Evolutionary conservation across 371 early-diverging fungal genomes (phyloP).

Genomic region (Apophysomyces sp.): DNA sequence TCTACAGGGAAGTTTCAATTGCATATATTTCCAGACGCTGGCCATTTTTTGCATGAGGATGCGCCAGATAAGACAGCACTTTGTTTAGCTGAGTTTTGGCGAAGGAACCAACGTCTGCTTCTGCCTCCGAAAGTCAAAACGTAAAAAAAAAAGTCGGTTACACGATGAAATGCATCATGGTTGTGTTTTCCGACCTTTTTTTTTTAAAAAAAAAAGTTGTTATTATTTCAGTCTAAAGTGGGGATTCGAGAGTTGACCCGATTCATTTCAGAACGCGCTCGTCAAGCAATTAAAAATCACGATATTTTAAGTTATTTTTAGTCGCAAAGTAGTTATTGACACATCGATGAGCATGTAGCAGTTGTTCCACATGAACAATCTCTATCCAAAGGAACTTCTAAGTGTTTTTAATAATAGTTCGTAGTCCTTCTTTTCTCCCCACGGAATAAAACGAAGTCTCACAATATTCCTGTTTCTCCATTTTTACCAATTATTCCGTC

Average conservation of each 20-base stretch:
- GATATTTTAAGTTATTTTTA: conserved; percentile 92
- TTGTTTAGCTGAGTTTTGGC: conserved; percentile 76
- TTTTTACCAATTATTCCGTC: too few species aligned
- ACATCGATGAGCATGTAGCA: conserved; percentile 99
- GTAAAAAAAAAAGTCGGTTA: not conserved
- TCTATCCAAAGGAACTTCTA: conserved; percentile 81
- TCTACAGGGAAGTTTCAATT: conserved; percentile 81
- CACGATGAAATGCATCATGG: not conserved
- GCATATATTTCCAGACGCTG: conserved; percentile 77
- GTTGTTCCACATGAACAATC: conserved; percentile 91
- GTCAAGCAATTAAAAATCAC: conserved; percentile 77
- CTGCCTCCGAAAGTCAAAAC: conserved; percentile 54
- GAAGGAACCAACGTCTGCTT: conserved; percentile 72
- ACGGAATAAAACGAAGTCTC: too few species aligned
- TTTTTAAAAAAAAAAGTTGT: not conserved
- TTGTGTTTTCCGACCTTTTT: too few species aligned
- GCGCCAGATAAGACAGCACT: conserved; percentile 72
- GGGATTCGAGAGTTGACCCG: conserved; percentile 95
- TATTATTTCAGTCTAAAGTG: conserved; percentile 45
- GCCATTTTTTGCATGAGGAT: conserved; percentile 93
- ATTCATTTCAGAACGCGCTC: conserved; percentile 94
- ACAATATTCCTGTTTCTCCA: too few species aligned
- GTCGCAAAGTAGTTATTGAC: conserved; percentile 98
- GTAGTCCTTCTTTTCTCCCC: too few species aligned
- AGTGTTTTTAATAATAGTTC: too few species aligned